Conservation (phyloP, 2,329 filamentous ascomycete genomes). For the Aciculosporium take region DNA sequence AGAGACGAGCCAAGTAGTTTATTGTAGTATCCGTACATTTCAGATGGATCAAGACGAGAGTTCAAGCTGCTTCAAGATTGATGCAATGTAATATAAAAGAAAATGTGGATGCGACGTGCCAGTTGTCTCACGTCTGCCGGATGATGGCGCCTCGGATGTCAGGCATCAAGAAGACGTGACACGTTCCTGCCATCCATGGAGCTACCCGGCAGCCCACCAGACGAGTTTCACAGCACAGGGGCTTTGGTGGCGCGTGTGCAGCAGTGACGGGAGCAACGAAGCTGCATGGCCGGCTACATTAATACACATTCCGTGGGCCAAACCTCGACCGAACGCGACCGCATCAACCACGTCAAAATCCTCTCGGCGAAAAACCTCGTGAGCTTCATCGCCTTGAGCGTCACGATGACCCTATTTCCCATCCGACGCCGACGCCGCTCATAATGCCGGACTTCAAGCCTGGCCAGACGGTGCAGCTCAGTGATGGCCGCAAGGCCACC, state of each 20-base stretch:
- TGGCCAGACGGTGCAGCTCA: conserved; percentile 67
- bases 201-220: too few relatives aligned
- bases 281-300: neutral
- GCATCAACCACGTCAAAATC: conserved; percentile 1
- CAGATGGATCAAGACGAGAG: neutral
- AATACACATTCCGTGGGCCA: neutral
- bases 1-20: neutral
- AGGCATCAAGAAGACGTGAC: neutral
- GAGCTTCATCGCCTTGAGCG: neutral
- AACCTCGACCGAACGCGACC: conserved; percentile 1
- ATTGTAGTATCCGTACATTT: neutral
- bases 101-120: neutral
- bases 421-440: conserved; percentile 12
- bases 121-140: neutral
- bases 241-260: too few relatives aligned
- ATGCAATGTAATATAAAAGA: too few relatives aligned
- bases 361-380: neutral
- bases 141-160: neutral
- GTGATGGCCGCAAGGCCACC: conserved; percentile 59
- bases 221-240: too few relatives aligned
- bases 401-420: conserved; percentile 20
- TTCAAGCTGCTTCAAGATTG: neutral
- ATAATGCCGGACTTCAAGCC: conserved; percentile 43
- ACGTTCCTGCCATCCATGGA: too few relatives aligned
- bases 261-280: too few relatives aligned